Conservation (phyloP, 2,329 filamentous ascomycete genomes). For the Colletotrichum shisoi region DNA sequence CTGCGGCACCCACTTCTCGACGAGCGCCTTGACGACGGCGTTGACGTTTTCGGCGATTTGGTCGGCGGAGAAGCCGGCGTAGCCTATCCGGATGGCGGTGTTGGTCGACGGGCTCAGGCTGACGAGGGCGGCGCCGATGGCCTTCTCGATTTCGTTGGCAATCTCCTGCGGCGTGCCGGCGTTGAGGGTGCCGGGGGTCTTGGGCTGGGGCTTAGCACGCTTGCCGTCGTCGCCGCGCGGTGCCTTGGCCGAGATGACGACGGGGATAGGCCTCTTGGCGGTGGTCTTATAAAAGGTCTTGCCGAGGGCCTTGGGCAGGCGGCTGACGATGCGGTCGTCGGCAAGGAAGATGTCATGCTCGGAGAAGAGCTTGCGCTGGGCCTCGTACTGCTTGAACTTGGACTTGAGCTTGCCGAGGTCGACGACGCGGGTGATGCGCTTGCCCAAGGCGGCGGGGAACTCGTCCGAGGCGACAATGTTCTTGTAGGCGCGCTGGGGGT, state of each 20-base stretch:
- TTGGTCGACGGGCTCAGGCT: constrained; percentile 80
- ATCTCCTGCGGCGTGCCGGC: constrained; percentile 70
- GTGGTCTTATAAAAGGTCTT: constrained; percentile 92
- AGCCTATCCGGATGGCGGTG: constrained; percentile 81
- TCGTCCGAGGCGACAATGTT: constrained; percentile 75
- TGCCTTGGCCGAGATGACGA: constrained; percentile 71
- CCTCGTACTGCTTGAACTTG: constrained; percentile 90
- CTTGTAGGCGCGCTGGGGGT: constrained; percentile 86
- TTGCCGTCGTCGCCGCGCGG: constrained; percentile 69
- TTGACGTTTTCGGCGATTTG: constrained; percentile 83
- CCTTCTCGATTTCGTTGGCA: constrained; percentile 81
- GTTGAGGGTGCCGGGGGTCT: constrained; percentile 51
- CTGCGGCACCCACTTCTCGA: constrained; percentile 82
- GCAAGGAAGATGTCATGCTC: constrained; percentile 95
- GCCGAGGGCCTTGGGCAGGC: constrained; percentile 71
- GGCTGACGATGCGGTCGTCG: constrained; percentile 82
- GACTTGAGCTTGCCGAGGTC: constrained; percentile 79
- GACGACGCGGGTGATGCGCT: constrained; percentile 77
- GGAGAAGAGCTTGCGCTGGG: constrained; percentile 78
- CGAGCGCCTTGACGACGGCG: constrained; percentile 72
- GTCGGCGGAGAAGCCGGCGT: constrained; percentile 75
- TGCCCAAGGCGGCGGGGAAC: constrained; percentile 72
- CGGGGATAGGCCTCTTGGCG: constrained; percentile 84
- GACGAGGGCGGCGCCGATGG: constrained; percentile 79
- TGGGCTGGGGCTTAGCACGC: constrained; percentile 65